A percentile compares a stretch with the other conserved stretches of the same genome.
These are phyloP conservation scores for Hysterangium stoloniferum DNA, from an alignment of 768 basidiomycete genomes.

Conservation along the genomic window DNA sequence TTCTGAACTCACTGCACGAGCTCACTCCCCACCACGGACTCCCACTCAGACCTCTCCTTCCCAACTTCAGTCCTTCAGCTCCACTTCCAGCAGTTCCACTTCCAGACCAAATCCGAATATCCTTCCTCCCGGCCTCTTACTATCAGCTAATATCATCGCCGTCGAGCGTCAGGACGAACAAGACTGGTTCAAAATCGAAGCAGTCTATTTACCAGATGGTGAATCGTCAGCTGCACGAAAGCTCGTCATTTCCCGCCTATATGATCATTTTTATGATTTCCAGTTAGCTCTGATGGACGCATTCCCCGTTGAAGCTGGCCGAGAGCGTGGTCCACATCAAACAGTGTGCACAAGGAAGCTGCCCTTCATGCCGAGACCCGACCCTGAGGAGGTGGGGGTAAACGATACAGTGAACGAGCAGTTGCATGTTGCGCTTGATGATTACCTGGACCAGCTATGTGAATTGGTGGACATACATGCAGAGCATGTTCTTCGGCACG, in stretches of 20 bases:
- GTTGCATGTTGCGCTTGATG: conserved; percentile 78
- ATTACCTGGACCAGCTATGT: conserved; percentile 78
- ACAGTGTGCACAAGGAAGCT: too few relatives aligned
- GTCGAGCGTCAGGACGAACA: conserved; percentile 94
- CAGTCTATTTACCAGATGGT: conserved; percentile 68
- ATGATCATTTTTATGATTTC: conserved; percentile 98
- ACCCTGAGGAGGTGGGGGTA: conserved; percentile 68
- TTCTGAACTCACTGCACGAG: too few relatives aligned
- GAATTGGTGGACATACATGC: conserved; percentile 56
- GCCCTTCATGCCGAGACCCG: conserved; percentile 96
- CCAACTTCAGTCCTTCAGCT: too few relatives aligned
- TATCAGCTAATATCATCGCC: conserved; percentile 85
- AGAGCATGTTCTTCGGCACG: conserved; percentile 73
- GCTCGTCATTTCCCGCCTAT: conserved; percentile 86
- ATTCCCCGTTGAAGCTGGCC: conserved; percentile 89
- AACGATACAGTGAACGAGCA: conserved; percentile 76
- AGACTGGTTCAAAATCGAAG: conserved; percentile 95
- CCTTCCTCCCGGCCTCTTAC: conserved; percentile 75
- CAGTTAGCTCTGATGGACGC: conserved; percentile 81
- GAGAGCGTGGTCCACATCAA: too few relatives aligned
- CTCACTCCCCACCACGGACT: too few relatives aligned
- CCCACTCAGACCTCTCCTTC: too few relatives aligned
- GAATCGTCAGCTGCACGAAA: conserved; percentile 65
- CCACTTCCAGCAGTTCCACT: too few relatives aligned
- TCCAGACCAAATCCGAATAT: too few relatives aligned